Evolutionary conservation across 768 basidiomycete species (phyloP), one percentile per base, ranked within the genome.

Genomic region (Lactarius quietus): DNA sequence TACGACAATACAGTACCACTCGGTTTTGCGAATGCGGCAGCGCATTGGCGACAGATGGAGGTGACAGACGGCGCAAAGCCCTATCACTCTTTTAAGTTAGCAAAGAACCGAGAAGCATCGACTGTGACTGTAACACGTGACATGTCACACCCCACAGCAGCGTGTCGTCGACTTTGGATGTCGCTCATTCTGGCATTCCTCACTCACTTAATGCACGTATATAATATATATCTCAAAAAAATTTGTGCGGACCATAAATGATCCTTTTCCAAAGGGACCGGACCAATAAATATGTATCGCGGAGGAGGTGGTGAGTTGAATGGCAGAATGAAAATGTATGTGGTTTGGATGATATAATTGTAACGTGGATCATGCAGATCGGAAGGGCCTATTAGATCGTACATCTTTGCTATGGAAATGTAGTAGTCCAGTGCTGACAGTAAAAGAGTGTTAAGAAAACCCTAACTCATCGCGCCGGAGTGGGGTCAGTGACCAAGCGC

Each of bases 331-430:
- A n/a, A 20, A 36, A 59, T 28, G 28, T 39, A 29, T n/a, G 31
- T n/a, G n/a, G n/a, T n/a, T n/a, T n/a, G n/a, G n/a, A n/a, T n/a
- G 53, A 45, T 60, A 36, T 38, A 56, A 39, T 61, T 48, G 48
- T 48, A 65, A 65, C 64, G 43, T 61, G 64, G 54, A 28, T 60
- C 64, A 23, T 65, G 64, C 64, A 65, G 53, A 65, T 65, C 43
- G 35, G 43, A 61, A 31, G 14, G 26, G 29, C 54, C 43, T 61
- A 61, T 61, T 61, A 65, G 64, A 65, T 65, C 64, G 60, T 65
- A 48, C 59, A 57, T 65, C 54, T 55, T 65, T 56, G 64, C 29
- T 15, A 43, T 51, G 43, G 53, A 61, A 61, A 33, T 33, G 33
- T 4, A 3, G 4, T 33, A 51, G 55, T 61, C 35, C 36, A 51